Conservation (phyloP, 306 rosid genomes). For the Lithocarpus polystachyus region DNA sequence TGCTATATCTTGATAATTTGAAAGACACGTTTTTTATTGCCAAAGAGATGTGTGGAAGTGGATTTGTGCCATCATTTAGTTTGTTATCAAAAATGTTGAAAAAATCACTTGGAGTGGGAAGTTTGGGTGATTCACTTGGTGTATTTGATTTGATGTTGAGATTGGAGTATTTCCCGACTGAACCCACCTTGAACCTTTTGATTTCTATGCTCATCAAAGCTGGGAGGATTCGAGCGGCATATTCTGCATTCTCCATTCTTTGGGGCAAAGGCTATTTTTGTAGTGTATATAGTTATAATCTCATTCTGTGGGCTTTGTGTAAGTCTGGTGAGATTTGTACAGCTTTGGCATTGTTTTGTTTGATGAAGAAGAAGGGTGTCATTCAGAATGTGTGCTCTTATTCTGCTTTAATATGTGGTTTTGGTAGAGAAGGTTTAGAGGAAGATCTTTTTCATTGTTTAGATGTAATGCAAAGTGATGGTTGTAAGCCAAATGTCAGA, state of each 20-base stretch:
- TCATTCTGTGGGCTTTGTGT: conserved; percentile 42
- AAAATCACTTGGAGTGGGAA: conserved; percentile 20
- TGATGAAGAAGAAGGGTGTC: conserved; percentile 43
- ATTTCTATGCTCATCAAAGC: conserved; percentile 33
- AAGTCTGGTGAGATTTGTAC: conserved; percentile 28
- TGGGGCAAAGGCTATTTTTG: conserved; percentile 14
- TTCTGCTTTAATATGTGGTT: conserved; percentile 45
- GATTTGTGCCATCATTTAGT: conserved; percentile 37
- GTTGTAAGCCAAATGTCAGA: conserved; percentile 35
- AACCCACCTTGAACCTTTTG: conserved; percentile 26
- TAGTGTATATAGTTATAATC: conserved; percentile 30
- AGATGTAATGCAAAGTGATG: conserved; percentile 38
- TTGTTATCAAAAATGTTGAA: conserved; percentile 33
- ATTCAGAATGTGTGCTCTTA: conserved; percentile 35
- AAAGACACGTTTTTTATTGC: conserved; percentile 29
- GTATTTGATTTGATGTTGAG: conserved; percentile 35
- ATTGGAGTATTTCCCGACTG: conserved; percentile 34
- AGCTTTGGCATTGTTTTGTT: conserved; percentile 36
- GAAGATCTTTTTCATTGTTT: conserved; percentile 27
- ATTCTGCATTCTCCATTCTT: conserved; percentile 15
- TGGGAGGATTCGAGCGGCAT: conserved; percentile 29
- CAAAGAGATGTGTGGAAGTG: conserved; percentile 35
- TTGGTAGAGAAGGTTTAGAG: conserved; percentile 40
- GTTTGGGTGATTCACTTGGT: conserved; percentile 20
- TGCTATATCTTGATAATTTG: conserved; percentile 27